phyloP scores from a whole-genome alignment of 371 early-diverging fungal genomes.

The Mortierella sp. region DNA sequence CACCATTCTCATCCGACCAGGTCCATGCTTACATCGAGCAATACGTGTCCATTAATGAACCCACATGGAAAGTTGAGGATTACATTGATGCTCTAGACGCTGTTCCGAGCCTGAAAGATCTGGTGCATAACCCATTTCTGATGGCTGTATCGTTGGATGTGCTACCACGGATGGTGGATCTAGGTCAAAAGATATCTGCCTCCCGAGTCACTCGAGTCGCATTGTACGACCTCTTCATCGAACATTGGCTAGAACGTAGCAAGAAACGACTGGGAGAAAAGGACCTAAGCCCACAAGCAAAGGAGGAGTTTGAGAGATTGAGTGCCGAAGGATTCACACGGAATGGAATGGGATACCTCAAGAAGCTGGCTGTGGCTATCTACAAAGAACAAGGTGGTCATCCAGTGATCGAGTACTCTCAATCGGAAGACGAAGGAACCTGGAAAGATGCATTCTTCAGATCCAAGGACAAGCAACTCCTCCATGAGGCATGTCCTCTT shows the following conservation, averaged over 20 bases:
- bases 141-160: no score
- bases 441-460: conserved; percentile 2
- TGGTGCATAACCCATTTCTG: no score
- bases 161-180: not conserved
- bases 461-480: not conserved
- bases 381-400: not conserved
- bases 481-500: conserved; percentile 6
- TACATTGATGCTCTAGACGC: no score
- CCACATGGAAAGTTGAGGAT: no score
- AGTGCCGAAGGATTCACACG: not conserved
- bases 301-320: not conserved
- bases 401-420: not conserved
- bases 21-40: no score
- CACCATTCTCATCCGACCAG: no score
- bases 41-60: no score
- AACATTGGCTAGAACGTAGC: conserved; percentile 2
- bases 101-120: no score
- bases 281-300: not conserved
- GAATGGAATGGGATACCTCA: not conserved
- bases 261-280: not conserved
- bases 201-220: not conserved
- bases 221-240: conserved; percentile 14
- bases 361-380: not conserved
- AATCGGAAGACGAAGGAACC: not conserved
- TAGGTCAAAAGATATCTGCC: not conserved